Percentiles rank a stretch among this genome's conserved stretches.
These are phyloP conservation scores for Tripterygium wilfordii DNA, from an alignment of 177 flowering plant genomes.

Conservation along the genomic window DNA sequence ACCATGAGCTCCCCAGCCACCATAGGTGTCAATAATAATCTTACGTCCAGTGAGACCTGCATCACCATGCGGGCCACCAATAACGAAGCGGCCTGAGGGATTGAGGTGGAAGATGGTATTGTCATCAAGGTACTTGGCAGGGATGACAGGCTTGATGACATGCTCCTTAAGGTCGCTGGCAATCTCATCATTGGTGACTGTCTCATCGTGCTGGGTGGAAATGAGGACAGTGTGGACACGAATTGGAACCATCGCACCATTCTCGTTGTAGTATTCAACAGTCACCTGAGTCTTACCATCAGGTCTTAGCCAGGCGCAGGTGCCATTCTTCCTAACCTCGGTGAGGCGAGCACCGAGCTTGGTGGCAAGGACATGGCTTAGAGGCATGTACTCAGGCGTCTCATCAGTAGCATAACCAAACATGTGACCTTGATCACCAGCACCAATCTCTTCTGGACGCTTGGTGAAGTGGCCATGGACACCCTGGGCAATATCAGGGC, in stretches of 20 bases:
- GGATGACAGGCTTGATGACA: constrained; percentile 66
- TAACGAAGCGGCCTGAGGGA: constrained; percentile 73
- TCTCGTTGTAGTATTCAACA: constrained; percentile 62
- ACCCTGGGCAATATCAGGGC: constrained; percentile 77
- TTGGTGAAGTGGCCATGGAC: constrained; percentile 77
- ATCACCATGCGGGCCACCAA: constrained; percentile 80
- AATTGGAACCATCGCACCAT: constrained; percentile 73
- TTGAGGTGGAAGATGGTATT: constrained; percentile 78
- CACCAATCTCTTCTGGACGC: constrained; percentile 76
- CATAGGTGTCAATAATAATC: too few species aligned
- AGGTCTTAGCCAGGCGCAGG: constrained; percentile 73
- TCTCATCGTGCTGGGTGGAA: constrained; percentile 79
- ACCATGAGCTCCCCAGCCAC: too few species aligned
- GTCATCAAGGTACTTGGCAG: constrained; percentile 68
- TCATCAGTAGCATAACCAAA: constrained; percentile 80
- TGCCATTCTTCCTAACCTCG: constrained; percentile 69
- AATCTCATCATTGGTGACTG: constrained; percentile 65
- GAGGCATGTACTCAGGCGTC: constrained; percentile 72
- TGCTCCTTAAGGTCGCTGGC: constrained; percentile 76
- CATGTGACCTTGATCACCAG: too few species aligned
- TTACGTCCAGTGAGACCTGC: constrained; percentile 77
- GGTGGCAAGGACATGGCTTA: constrained; percentile 74
- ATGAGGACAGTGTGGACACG: constrained; percentile 78
- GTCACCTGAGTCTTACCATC: constrained; percentile 84
- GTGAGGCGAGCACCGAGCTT: constrained; percentile 74